phyloP scores from a whole-genome alignment of 176 grass and related monocot species.

The Rhynchospora tenuis region DNA sequence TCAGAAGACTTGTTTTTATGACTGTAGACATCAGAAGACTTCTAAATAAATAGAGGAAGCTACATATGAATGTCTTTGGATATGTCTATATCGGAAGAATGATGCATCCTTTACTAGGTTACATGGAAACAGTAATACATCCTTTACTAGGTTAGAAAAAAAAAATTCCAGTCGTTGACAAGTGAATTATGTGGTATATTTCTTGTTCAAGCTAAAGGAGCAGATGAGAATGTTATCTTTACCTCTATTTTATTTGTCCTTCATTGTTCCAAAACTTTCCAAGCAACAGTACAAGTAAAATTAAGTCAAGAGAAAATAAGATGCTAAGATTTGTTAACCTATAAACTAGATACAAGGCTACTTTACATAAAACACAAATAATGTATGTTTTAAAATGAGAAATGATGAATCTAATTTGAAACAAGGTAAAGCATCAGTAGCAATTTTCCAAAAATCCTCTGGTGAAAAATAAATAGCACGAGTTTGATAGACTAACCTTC shows the following conservation, averaged over 20 bases:
- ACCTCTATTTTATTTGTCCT: neutral
- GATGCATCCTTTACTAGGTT: neutral
- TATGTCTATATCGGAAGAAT: neutral
- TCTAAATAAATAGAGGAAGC: no score
- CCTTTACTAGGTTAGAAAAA: neutral
- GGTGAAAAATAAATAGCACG: neutral
- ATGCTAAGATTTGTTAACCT: neutral
- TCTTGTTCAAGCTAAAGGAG: neutral
- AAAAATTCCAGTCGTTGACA: neutral
- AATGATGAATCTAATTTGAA: neutral
- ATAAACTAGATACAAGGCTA: neutral
- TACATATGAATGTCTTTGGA: neutral
- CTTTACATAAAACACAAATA: neutral
- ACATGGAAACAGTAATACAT: neutral
- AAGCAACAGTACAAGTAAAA: neutral
- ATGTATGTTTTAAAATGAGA: neutral
- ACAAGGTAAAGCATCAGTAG: neutral
- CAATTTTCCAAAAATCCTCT: neutral
- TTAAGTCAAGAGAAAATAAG: neutral
- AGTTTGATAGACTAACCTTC: constrained; percentile 6
- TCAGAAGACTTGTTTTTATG: neutral
- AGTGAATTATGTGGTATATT: neutral
- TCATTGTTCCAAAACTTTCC: neutral
- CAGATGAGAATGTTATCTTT: neutral
- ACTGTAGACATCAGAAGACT: no score